Evolutionary conservation across 495 filamentous ascomycete genomes (phyloP).

Genomic region (Penicillium maclennaniae): DNA sequence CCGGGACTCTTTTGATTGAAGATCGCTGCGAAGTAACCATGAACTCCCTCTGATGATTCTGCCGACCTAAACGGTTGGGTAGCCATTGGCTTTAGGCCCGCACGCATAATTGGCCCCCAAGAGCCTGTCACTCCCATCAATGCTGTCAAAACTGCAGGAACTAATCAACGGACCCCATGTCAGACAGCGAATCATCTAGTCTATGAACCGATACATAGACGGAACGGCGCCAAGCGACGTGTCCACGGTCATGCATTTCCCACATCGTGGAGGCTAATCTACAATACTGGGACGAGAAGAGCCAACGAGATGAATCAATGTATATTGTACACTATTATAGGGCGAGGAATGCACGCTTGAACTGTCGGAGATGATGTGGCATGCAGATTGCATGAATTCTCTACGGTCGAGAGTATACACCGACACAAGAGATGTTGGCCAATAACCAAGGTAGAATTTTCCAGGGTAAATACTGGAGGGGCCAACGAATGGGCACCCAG

Average conservation of each 20-base stretch:
- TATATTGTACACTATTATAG: conserved; percentile 5
- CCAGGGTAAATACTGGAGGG: conserved; percentile 1
- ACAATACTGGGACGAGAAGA: not conserved
- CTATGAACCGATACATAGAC: not conserved
- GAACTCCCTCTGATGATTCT: no score
- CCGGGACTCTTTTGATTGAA: no score
- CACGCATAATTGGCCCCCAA: not conserved
- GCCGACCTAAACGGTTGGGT: not conserved
- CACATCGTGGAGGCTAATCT: not conserved
- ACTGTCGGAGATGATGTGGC: not conserved
- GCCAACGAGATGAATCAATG: not conserved
- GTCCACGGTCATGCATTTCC: conserved; percentile 16
- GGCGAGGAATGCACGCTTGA: not conserved
- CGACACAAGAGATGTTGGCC: not conserved
- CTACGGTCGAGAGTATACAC: conserved; percentile 4
- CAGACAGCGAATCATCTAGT: no score
- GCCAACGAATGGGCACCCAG: not conserved
- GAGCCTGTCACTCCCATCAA: not conserved
- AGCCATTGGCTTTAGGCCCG: not conserved
- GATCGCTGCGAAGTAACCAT: not conserved
- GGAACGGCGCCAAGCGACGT: not conserved
- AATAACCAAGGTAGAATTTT: not conserved
- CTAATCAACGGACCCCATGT: not conserved
- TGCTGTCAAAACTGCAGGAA: not conserved
- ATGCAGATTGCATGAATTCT: not conserved